These are phyloP conservation scores for Cinchona pubescens DNA, from an alignment of 257 asterid species.

Conservation along the genomic window DNA sequence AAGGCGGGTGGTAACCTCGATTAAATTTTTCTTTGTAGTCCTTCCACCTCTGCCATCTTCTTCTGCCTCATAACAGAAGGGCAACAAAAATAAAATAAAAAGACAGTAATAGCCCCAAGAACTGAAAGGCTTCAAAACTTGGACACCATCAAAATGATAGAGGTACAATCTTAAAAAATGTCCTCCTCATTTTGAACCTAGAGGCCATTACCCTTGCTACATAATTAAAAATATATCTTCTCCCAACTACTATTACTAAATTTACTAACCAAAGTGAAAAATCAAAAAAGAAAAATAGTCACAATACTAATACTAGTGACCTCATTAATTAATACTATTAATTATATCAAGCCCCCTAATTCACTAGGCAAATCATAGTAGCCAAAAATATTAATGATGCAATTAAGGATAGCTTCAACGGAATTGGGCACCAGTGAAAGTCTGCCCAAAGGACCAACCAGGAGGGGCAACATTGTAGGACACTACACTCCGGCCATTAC, in stretches of 20 bases:
- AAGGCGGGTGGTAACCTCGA: constrained; percentile 51
- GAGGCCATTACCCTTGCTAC: constrained; percentile 22
- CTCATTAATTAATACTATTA: constrained; percentile 12
- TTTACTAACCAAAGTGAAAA: not conserved
- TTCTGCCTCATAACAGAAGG: constrained; percentile 14
- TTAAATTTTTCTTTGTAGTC: no score
- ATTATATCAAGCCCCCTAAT: not conserved
- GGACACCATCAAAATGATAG: constrained; percentile 25
- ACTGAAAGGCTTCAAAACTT: constrained; percentile 22
- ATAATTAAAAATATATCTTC: not conserved
- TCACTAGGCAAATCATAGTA: not conserved
- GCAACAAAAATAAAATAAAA: not conserved
- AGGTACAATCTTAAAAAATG: constrained; percentile 46
- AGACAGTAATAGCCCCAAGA: constrained; percentile 19
- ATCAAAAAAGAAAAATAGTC: not conserved
- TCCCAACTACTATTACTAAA: constrained; percentile 3
- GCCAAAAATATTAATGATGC: not conserved
- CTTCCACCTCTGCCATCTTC: constrained; percentile 38
- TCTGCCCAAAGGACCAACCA: constrained; percentile 83
- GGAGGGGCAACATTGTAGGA: constrained; percentile 70
- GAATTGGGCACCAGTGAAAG: constrained; percentile 76
- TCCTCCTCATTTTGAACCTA: constrained; percentile 28
- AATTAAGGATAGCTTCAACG: constrained; percentile 25
- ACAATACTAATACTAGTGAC: constrained; percentile 41
- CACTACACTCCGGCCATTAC: constrained; percentile 66